phyloP scores from a whole-genome alignment of 164 flowering plant genomes.

The Aristolochia californica region DNA sequence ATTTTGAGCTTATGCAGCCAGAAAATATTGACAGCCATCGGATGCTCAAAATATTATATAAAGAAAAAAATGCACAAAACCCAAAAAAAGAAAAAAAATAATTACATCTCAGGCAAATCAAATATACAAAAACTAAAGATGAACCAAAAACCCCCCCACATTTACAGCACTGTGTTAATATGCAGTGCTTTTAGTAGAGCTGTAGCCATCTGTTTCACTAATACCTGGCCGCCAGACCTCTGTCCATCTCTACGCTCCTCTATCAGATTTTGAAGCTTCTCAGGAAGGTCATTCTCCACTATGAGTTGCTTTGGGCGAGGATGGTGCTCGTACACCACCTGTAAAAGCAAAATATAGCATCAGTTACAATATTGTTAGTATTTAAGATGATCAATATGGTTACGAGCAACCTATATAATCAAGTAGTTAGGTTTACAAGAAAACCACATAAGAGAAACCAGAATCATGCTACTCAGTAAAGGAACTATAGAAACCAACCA shows the following conservation, averaged over 20 bases:
- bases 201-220: constrained; percentile 99
- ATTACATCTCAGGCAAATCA: constrained; percentile 1
- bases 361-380: not conserved
- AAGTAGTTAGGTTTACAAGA: too few relatives aligned
- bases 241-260: constrained; percentile 96
- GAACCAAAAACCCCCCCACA: not conserved
- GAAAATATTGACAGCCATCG: too few relatives aligned
- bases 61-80: not conserved
- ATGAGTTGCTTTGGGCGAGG: constrained; percentile 95
- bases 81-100: not conserved
- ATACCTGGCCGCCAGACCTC: constrained; percentile 83
- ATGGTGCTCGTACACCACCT: constrained; percentile 99
- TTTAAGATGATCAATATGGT: not conserved
- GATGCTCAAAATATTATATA: too few relatives aligned
- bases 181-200: constrained; percentile 95
- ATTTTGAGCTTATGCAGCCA: too few relatives aligned
- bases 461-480: too few relatives aligned
- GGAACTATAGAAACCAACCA: too few relatives aligned
- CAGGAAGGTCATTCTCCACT: constrained; percentile 94
- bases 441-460: not conserved
- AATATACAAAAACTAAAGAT: not conserved
- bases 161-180: constrained; percentile 86
- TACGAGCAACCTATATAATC: not conserved
- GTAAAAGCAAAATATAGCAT: not conserved
- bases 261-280: constrained; percentile 81